phyloP scores from a whole-genome alignment of 331 rosid genomes.

The Acacia concinna region DNA sequence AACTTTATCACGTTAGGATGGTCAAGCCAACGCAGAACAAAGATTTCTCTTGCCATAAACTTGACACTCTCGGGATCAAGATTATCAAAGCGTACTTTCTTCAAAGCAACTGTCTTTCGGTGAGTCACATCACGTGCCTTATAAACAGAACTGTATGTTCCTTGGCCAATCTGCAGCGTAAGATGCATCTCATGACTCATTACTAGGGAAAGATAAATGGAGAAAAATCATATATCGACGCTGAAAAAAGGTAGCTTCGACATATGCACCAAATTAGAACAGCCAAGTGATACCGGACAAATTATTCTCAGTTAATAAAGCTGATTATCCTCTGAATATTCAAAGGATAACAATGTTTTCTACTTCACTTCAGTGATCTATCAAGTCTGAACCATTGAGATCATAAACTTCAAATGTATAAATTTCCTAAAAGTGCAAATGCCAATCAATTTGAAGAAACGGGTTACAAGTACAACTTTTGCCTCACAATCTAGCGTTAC shows the following conservation, averaged over 20 bases:
- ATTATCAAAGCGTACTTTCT: conserved; percentile 85
- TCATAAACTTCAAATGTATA: not conserved
- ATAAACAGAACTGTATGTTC: conserved; percentile 90
- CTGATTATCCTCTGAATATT: conserved; percentile 1
- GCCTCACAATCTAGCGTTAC: not conserved
- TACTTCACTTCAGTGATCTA: not conserved
- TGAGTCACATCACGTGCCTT: conserved; percentile 74
- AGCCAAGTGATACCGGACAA: conserved; percentile 7
- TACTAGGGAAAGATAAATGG: conserved; percentile 7
- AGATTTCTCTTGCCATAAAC: conserved; percentile 96
- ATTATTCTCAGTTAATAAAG: not conserved
- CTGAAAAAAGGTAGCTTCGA: not conserved
- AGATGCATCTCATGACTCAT: conserved; percentile 24
- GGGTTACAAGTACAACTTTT: not conserved
- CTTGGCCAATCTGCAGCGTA: conserved; percentile 89
- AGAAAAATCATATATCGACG: not conserved
- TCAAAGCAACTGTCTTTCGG: conserved; percentile 78
- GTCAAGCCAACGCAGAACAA: conserved; percentile 85
- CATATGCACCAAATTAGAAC: conserved; percentile 23
- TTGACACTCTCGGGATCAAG: conserved; percentile 80
- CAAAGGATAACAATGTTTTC: conserved; percentile 14
- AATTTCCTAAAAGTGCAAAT: not conserved
- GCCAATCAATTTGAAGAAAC: not conserved
- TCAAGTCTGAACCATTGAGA: conserved; percentile 3
- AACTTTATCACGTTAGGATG: conserved; percentile 90